These are phyloP conservation scores for Aspergillus candidus DNA, from an alignment of 2,329 filamentous ascomycete species.

Conservation along the genomic window DNA sequence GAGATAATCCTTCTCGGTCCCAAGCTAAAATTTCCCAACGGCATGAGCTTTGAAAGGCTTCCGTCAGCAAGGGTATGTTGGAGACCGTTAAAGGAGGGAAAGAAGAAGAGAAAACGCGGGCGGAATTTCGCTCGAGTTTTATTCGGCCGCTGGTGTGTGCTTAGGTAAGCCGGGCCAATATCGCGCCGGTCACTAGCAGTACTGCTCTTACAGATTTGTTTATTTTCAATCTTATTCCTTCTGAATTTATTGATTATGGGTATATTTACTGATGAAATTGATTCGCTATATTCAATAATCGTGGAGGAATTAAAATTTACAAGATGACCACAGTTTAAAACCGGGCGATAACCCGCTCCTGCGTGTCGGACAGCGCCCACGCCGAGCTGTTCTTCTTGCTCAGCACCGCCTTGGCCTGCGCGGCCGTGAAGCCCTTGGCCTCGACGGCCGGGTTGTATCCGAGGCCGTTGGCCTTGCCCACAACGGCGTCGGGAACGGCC, in stretches of 20 bases:
- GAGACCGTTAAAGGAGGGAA: conserved; percentile 34
- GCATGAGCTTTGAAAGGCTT: conserved; percentile 23
- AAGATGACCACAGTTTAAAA: conserved; percentile 39
- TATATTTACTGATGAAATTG: no score
- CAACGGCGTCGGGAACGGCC: conserved; percentile 54
- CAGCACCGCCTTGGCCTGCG: conserved; percentile 62
- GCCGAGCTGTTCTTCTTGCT: conserved; percentile 63
- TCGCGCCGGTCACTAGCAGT: no score
- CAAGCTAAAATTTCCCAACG: conserved; percentile 38
- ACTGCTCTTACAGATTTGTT: no score
- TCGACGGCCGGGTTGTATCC: conserved; percentile 90
- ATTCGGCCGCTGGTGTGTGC: conserved; percentile 6
- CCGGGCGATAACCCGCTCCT: conserved; percentile 66
- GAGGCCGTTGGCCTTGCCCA: conserved; percentile 61
- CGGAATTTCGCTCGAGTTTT: conserved; percentile 13
- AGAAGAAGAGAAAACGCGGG: conserved; percentile 14
- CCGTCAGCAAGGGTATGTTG: conserved; percentile 42
- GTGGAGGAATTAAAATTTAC: background rate
- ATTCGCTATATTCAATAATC: no score
- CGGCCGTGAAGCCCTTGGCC: conserved; percentile 79
- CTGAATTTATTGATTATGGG: no score
- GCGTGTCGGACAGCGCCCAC: conserved; percentile 73
- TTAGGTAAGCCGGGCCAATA: conserved; percentile 8
- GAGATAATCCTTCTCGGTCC: conserved; percentile 36
- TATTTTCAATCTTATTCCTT: no score